A percentile compares a stretch with the other conserved stretches of the same genome.
Conservation (phyloP, 352 stramenopile genomes). For the Phytophthora cryptogea region DNA sequence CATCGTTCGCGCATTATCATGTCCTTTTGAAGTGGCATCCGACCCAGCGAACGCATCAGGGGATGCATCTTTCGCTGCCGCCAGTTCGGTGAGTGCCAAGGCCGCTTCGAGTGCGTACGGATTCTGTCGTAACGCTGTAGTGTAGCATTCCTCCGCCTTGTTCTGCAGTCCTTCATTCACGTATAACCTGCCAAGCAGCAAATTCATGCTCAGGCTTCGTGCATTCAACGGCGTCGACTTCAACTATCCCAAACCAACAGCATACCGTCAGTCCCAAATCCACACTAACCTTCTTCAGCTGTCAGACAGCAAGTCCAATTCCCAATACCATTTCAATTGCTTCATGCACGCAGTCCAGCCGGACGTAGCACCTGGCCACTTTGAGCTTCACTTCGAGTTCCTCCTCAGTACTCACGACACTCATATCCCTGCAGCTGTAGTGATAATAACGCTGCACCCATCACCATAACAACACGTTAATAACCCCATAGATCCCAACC, state of each 20-base stretch:
- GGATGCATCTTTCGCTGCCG: conserved; percentile 44
- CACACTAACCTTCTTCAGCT: not conserved
- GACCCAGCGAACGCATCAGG: conserved; percentile 32
- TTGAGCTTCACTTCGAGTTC: conserved; percentile 52
- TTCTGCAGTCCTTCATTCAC: conserved; percentile 56
- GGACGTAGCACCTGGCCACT: conserved; percentile 73
- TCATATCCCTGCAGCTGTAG: conserved; percentile 32
- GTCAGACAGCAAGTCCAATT: conserved; percentile 1
- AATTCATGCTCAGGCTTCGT: conserved; percentile 58
- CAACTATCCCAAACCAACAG: conserved; percentile 40
- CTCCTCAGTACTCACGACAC: conserved; percentile 25
- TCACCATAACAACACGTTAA: conserved; percentile 5
- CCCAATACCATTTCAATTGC: conserved; percentile 62
- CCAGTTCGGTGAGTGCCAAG: conserved; percentile 67
- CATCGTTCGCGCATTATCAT: conserved; percentile 10
- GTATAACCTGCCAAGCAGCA: conserved; percentile 75
- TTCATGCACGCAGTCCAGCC: conserved; percentile 56
- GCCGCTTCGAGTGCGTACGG: conserved; percentile 83
- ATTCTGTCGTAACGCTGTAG: conserved; percentile 57
- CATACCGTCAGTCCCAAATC: not conserved
- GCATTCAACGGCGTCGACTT: conserved; percentile 43
- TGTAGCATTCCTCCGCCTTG: conserved; percentile 71
- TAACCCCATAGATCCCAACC: not conserved
- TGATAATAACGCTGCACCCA: conserved; percentile 34
- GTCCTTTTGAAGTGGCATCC: conserved; percentile 12